phyloP scores from a whole-genome alignment of 139 green algal species.

The Mychonastes homosphaera region DNA sequence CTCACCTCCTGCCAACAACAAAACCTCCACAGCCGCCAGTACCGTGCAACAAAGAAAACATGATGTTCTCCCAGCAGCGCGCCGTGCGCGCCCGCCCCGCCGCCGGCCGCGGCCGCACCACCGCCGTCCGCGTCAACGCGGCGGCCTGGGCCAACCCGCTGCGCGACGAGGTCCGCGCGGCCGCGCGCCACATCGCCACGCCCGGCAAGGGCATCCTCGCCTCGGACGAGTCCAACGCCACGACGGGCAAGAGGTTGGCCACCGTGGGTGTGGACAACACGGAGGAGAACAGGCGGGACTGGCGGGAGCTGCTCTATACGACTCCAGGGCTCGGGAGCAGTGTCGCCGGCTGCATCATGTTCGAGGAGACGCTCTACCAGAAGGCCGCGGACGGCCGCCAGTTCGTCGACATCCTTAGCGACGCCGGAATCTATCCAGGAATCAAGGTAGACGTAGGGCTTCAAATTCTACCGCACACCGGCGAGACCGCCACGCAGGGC shows the following conservation, averaged over 20 bases:
- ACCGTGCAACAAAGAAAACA: no score
- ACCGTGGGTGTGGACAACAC: slow-evolving; percentile 76
- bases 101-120: no score
- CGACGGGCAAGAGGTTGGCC: slow-evolving; percentile 74
- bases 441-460: slow-evolving; percentile 93
- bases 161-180: slow-evolving; percentile 54
- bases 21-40: no score
- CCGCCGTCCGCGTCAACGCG: no score
- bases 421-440: slow-evolving; percentile 65
- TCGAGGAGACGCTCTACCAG: slow-evolving; percentile 98
- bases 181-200: slow-evolving; percentile 55
- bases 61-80: no score
- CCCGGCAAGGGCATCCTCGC: slow-evolving; percentile 33
- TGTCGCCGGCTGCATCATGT: slow-evolving; percentile 86
- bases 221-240: slow-evolving; percentile 74
- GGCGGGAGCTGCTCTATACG: slow-evolving; percentile 74
- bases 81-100: no score
- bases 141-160: no score
- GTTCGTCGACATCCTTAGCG: slow-evolving; percentile 83
- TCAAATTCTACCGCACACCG: slow-evolving; percentile 60
- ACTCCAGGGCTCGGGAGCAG: slow-evolving; percentile 76
- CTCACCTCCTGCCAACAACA: no score
- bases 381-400: slow-evolving; percentile 50
- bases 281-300: slow-evolving; percentile 65
- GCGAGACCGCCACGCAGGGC: slow-evolving; percentile 72